phyloP scores from a whole-genome alignment of 768 basidiomycete species.

The Boletus pseudo-olivaceus region DNA sequence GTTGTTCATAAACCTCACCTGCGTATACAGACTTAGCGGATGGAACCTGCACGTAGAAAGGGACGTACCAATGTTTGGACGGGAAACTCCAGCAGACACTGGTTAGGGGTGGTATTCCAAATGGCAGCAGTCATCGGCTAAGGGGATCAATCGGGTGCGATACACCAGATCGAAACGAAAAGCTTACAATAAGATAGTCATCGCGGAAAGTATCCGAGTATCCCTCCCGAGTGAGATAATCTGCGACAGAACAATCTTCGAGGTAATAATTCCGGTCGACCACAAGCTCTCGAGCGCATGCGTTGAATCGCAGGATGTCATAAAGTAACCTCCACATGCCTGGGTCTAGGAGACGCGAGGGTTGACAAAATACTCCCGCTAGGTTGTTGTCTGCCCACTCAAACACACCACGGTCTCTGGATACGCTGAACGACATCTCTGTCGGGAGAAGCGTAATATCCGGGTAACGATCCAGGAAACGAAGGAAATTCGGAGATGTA shows the following conservation, averaged over 20 bases:
- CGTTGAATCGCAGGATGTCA: constrained; percentile 71
- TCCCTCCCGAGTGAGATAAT: constrained; percentile 56
- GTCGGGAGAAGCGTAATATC: constrained; percentile 52
- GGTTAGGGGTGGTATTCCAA: constrained; percentile 74
- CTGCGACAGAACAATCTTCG: constrained; percentile 44
- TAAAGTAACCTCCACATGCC: constrained; percentile 72
- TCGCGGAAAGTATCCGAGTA: constrained; percentile 68
- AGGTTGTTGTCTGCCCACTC: constrained; percentile 76
- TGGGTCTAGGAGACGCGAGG: constrained; percentile 55
- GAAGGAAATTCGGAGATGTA: constrained; percentile 77
- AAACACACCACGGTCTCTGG: constrained; percentile 54
- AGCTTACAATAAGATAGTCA: constrained; percentile 68
- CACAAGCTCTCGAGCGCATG: constrained; percentile 49
- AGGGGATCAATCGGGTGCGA: not conserved
- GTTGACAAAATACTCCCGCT: constrained; percentile 64
- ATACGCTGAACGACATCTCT: constrained; percentile 77
- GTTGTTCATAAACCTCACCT: constrained; percentile 72
- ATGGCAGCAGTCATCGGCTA: constrained; percentile 81
- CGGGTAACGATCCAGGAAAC: constrained; percentile 53
- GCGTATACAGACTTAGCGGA: not conserved
- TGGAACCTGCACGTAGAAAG: not conserved
- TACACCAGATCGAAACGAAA: not conserved
- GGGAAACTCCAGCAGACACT: constrained; percentile 67
- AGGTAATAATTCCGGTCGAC: constrained; percentile 29
- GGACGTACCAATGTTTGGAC: constrained; percentile 54